Conservation (phyloP, 228 moss, liverwort and hornwort genomes). For the Sphagnum magellanicum region DNA sequence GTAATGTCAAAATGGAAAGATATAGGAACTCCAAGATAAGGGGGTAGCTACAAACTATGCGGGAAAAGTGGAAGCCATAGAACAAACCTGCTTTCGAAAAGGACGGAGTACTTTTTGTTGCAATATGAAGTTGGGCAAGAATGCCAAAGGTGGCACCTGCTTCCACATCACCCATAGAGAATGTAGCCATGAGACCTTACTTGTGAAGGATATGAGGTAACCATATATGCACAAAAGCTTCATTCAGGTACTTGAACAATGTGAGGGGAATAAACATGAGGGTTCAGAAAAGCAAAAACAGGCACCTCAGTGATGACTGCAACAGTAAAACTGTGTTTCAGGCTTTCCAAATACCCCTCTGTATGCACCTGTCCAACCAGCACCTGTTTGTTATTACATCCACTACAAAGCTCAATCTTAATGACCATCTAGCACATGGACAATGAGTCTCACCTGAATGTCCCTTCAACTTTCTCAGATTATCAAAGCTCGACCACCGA, state of each 20-base stretch:
- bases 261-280: background rate
- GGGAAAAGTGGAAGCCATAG: too few species aligned
- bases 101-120: conserved; percentile 80
- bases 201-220: background rate
- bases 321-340: conserved; percentile 67
- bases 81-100: conserved; percentile 81
- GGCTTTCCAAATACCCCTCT: conserved; percentile 65
- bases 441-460: background rate
- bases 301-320: conserved; percentile 80
- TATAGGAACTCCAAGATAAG: too few species aligned
- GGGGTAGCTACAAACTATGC: too few species aligned
- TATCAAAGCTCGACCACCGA: too few species aligned
- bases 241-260: background rate
- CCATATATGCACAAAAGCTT: background rate
- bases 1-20: too few species aligned
- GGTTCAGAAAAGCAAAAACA: background rate
- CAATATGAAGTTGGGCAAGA: conserved; percentile 71
- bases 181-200: background rate
- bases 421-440: background rate
- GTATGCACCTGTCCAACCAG: conserved; percentile 63
- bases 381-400: background rate
- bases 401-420: background rate
- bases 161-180: background rate
- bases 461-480: too few species aligned
- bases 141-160: conserved; percentile 77